phyloP scores from a whole-genome alignment of 1,139 yeast genomes.

The Debaryomyces udenii region DNA sequence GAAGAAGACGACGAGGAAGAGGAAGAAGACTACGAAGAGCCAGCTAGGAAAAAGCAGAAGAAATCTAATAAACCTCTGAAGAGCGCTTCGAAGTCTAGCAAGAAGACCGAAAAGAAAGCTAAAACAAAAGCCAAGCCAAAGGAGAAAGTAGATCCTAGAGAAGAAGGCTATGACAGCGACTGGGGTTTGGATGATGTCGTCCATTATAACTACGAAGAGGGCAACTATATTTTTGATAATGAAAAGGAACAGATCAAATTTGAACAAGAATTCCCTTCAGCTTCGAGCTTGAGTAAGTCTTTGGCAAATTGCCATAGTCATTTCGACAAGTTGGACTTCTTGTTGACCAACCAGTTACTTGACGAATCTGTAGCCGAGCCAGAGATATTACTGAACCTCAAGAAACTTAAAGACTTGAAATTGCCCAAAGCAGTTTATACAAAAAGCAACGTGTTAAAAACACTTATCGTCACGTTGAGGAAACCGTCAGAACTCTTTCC shows the following conservation, averaged over 20 bases:
- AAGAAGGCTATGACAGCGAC: conserved; percentile 41
- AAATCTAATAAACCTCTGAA: conserved; percentile 12
- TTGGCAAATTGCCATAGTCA: conserved; percentile 18
- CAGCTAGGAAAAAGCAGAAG: conserved; percentile 20
- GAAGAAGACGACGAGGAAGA: conserved; percentile 21
- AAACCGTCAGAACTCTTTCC: conserved; percentile 27
- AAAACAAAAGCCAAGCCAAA: conserved; percentile 25
- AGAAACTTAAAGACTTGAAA: conserved; percentile 21
- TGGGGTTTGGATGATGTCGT: conserved; percentile 46
- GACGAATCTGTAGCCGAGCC: conserved; percentile 15
- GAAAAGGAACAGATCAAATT: conserved; percentile 33
- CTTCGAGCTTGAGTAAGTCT: conserved; percentile 23
- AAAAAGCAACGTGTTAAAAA: conserved; percentile 37
- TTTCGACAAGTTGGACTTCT: conserved; percentile 25
- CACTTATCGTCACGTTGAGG: conserved; percentile 36
- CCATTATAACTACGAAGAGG: conserved; percentile 26
- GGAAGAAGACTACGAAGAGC: conserved; percentile 18
- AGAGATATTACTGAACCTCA: conserved; percentile 22
- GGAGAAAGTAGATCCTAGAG: conserved; percentile 23
- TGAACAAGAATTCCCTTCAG: conserved; percentile 27
- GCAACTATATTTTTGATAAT: conserved; percentile 41
- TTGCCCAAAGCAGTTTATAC: conserved; percentile 35
- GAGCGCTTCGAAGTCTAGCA: conserved; percentile 10
- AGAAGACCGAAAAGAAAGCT: conserved; percentile 17
- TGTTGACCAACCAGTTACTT: conserved; percentile 22